phyloP scores from a whole-genome alignment of 352 stramenopile genomes.

The Phytopythium aichiense region DNA sequence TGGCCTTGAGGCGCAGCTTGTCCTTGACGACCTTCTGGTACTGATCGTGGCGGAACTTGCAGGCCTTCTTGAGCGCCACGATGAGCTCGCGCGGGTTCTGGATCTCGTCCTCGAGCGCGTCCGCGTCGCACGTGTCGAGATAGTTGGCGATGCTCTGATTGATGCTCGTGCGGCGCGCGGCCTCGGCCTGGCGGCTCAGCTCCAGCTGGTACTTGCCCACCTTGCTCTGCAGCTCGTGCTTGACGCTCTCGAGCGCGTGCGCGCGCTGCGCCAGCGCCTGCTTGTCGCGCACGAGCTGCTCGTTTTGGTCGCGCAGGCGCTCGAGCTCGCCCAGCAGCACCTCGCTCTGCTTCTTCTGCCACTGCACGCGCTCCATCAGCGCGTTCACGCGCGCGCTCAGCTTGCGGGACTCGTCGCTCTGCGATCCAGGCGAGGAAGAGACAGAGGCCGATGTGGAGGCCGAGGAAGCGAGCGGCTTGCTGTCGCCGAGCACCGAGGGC shows the following conservation, averaged over 20 bases:
- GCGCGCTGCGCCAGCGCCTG: constrained; percentile 54
- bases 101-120: constrained; percentile 68
- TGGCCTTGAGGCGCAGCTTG: constrained; percentile 64
- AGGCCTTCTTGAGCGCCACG: constrained; percentile 76
- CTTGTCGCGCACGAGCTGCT: constrained; percentile 61
- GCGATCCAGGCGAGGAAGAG: constrained; percentile 3
- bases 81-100: constrained; percentile 76
- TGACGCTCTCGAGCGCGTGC: constrained; percentile 34
- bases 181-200: constrained; percentile 56
- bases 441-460: neutral
- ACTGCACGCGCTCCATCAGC: constrained; percentile 69
- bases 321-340: constrained; percentile 50
- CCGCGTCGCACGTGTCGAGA: constrained; percentile 64
- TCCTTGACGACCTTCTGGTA: constrained; percentile 82
- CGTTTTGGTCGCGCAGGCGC: constrained; percentile 52
- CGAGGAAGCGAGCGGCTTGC: neutral
- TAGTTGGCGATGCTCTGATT: constrained; percentile 78
- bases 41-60: constrained; percentile 77
- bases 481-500: constrained; percentile 14
- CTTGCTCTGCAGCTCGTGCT: constrained; percentile 59
- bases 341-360: constrained; percentile 77
- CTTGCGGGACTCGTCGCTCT: constrained; percentile 20
- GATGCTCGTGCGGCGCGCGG: constrained; percentile 34
- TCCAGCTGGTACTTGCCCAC: constrained; percentile 78
- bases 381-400: constrained; percentile 50